A percentile compares a stretch with the other conserved stretches of the same genome.
Evolutionary conservation across 1,284 basidiomycete species (phyloP).

Genomic region (Marasmius fiardii): DNA sequence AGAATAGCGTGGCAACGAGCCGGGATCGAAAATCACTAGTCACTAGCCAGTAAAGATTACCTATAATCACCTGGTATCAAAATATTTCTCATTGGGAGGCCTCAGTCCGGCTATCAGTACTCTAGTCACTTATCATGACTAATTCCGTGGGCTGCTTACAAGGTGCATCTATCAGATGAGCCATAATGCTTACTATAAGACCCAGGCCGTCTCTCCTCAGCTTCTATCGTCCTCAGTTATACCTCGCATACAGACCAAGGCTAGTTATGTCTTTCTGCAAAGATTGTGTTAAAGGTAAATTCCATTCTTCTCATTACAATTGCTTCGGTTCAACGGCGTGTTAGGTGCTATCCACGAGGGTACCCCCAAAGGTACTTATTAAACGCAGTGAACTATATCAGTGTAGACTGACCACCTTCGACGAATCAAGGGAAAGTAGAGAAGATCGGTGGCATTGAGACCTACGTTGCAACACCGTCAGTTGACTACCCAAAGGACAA

Average conservation of each 20-base stretch:
- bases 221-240: background rate
- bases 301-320: background rate
- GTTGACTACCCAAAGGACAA: slow-evolving; percentile 49
- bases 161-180: too few relatives aligned
- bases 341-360: slow-evolving; percentile 57
- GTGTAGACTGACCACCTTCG: background rate
- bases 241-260: background rate
- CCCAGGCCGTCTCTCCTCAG: background rate
- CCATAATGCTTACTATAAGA: too few relatives aligned
- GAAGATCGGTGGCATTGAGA: slow-evolving; percentile 41
- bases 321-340: background rate
- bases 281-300: slow-evolving; percentile 42
- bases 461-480: slow-evolving; percentile 46
- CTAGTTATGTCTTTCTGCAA: slow-evolving; percentile 50
- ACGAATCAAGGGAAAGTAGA: slow-evolving; percentile 7
- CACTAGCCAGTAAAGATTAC: too few relatives aligned
- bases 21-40: too few relatives aligned
- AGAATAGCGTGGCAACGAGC: too few relatives aligned
- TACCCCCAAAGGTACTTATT: slow-evolving; percentile 19
- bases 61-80: too few relatives aligned
- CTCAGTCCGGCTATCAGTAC: too few relatives aligned
- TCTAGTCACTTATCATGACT: too few relatives aligned
- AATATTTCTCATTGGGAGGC: too few relatives aligned
- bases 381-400: background rate
- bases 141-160: too few relatives aligned